Percentiles rank a stretch among this genome's conserved stretches.
Evolutionary conservation across 2,329 filamentous ascomycete species (phyloP).

Genomic region (Stenocarpella maydis): DNA sequence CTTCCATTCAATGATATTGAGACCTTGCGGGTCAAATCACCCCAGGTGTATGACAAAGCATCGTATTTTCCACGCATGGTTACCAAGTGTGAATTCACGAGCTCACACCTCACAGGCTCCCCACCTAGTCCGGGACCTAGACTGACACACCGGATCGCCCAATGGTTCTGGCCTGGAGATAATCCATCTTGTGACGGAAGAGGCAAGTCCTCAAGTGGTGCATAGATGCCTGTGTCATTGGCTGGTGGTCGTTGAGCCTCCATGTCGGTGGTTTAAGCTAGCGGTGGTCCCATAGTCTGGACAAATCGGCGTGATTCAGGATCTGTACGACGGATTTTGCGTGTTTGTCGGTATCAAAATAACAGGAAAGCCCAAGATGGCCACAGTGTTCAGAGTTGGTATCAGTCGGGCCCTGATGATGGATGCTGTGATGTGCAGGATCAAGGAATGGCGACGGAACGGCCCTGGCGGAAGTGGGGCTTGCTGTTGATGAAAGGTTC

Average conservation of each 20-base stretch:
- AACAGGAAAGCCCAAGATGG: not conserved
- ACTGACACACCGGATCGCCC: conserved; percentile 10
- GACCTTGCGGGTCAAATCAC: not conserved
- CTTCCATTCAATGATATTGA: not conserved
- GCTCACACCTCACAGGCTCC: conserved; percentile 10
- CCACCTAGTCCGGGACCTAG: not conserved
- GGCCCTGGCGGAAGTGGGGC: not conserved
- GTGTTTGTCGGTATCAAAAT: not conserved
- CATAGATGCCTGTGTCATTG: not conserved
- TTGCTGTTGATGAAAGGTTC: not conserved
- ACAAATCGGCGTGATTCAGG: not conserved
- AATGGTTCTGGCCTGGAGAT: not conserved
- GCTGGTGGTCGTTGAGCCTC: not conserved
- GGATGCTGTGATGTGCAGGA: not conserved
- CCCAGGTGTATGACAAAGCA: conserved; percentile 16
- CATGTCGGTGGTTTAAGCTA: not conserved
- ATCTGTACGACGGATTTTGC: not conserved
- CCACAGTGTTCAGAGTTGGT: not conserved
- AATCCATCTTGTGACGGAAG: not conserved
- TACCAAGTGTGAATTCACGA: not conserved
- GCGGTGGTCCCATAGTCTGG: not conserved
- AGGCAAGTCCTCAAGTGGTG: not conserved
- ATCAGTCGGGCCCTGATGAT: not conserved
- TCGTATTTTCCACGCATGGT: conserved; percentile 3
- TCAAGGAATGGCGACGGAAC: not conserved